These are phyloP conservation scores for Ustilago nuda DNA, from an alignment of 1,284 basidiomycete genomes.

Conservation along the genomic window DNA sequence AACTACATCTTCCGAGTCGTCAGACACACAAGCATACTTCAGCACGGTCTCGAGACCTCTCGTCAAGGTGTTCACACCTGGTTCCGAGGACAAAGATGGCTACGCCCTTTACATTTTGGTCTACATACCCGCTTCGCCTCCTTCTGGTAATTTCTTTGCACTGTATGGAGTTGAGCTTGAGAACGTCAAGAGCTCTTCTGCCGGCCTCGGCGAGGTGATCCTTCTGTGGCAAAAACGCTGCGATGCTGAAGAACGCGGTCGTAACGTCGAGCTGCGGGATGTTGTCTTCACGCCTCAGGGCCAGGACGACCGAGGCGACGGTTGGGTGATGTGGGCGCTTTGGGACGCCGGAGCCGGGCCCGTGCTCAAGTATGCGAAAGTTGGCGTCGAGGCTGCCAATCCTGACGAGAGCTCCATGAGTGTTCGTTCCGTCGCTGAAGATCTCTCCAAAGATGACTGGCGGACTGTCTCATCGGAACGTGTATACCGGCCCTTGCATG, in stretches of 20 bases:
- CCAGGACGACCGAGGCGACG: slow-evolving; percentile 27
- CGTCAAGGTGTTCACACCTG: slow-evolving; percentile 50
- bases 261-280: slow-evolving; percentile 63
- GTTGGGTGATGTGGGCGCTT: slow-evolving; percentile 61
- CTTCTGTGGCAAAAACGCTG: slow-evolving; percentile 62
- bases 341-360: slow-evolving; percentile 62
- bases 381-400: slow-evolving; percentile 42
- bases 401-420: slow-evolving; percentile 36
- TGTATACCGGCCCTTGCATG: slow-evolving; percentile 57
- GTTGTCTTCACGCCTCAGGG: slow-evolving; percentile 46
- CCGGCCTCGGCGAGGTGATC: slow-evolving; percentile 57
- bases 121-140: slow-evolving; percentile 59
- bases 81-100: slow-evolving; percentile 33
- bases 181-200: slow-evolving; percentile 52
- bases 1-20: slow-evolving; percentile 4
- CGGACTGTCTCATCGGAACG: slow-evolving; percentile 46
- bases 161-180: slow-evolving; percentile 63
- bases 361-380: slow-evolving; percentile 49
- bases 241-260: slow-evolving; percentile 51
- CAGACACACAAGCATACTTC: slow-evolving; percentile 41
- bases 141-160: slow-evolving; percentile 58
- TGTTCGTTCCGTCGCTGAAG: slow-evolving; percentile 29
- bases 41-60: slow-evolving; percentile 44
- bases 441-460: slow-evolving; percentile 48
- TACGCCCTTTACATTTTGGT: slow-evolving; percentile 56